A percentile compares a stretch with the other conserved stretches of the same genome.
These are phyloP conservation scores for Amanita rubescens DNA, from an alignment of 768 basidiomycete species.

Conservation along the genomic window DNA sequence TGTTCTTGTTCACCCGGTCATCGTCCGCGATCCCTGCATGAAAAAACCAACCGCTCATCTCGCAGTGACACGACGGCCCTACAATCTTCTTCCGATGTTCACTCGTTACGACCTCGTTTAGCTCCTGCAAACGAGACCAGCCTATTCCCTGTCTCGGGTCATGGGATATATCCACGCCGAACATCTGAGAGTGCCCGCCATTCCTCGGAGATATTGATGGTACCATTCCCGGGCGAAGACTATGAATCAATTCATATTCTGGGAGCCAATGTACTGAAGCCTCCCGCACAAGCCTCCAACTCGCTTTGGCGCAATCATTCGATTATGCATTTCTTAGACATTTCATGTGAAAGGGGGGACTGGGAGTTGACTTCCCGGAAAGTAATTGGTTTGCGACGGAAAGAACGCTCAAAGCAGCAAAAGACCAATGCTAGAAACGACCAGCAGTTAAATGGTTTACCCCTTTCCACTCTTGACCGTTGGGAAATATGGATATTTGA, in stretches of 20 bases:
- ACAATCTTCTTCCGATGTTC: slow-evolving; percentile 34
- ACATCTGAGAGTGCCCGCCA: slow-evolving; percentile 52
- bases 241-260: slow-evolving; percentile 22
- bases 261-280: slow-evolving; percentile 22
- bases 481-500: slow-evolving; percentile 86
- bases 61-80: slow-evolving; percentile 53
- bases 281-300: slow-evolving; percentile 24
- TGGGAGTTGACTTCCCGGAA: slow-evolving; percentile 61
- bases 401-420: slow-evolving; percentile 40
- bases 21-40: slow-evolving; percentile 38
- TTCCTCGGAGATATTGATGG: slow-evolving; percentile 35
- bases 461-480: slow-evolving; percentile 58
- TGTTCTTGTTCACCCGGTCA: slow-evolving; percentile 59
- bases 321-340: slow-evolving; percentile 44
- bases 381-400: slow-evolving; percentile 65
- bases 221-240: slow-evolving; percentile 41
- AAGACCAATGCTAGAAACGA: slow-evolving; percentile 12
- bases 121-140: slow-evolving; percentile 42
- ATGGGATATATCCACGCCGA: slow-evolving; percentile 69
- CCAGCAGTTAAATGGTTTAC: slow-evolving; percentile 37
- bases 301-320: slow-evolving; percentile 56
- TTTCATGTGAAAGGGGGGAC: slow-evolving; percentile 65
- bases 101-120: slow-evolving; percentile 25
- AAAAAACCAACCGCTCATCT: slow-evolving; percentile 43
- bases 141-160: slow-evolving; percentile 73